Percentiles rank a stretch among this genome's conserved stretches.
phyloP scores from a whole-genome alignment of 1,284 basidiomycete genomes.

The Cutaneotrichosporon cutaneum region DNA sequence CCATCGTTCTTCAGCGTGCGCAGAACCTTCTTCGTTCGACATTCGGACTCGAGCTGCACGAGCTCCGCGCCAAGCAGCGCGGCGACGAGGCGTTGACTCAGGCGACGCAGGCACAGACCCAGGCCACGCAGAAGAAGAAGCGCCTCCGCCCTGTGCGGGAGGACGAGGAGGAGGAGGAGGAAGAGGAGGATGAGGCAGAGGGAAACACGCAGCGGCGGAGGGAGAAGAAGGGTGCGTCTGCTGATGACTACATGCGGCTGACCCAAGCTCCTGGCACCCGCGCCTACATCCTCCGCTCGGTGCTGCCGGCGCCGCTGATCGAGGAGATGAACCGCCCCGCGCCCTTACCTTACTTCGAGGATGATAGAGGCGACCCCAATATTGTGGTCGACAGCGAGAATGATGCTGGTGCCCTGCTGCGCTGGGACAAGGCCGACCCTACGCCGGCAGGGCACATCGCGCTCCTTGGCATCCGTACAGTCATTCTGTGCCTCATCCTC shows the following conservation, averaged over 20 bases:
- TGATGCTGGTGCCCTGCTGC: slow-evolving; percentile 47
- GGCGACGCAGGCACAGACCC: slow-evolving; percentile 23
- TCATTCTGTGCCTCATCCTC: slow-evolving; percentile 50
- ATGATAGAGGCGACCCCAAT: slow-evolving; percentile 11
- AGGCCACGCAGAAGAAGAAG: slow-evolving; percentile 28
- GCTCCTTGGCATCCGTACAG: slow-evolving; percentile 45
- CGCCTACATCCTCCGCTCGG: slow-evolving; percentile 45
- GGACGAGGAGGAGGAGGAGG: slow-evolving; percentile 28
- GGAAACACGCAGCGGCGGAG: slow-evolving; percentile 22
- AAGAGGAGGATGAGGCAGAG: slow-evolving; percentile 27
- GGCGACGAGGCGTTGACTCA: slow-evolving; percentile 30
- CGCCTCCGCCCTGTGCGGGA: slow-evolving; percentile 26
- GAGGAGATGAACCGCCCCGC: slow-evolving; percentile 32
- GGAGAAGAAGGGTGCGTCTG: slow-evolving; percentile 27
- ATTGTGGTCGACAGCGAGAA: slow-evolving; percentile 18
- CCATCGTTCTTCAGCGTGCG: slow-evolving; percentile 33
- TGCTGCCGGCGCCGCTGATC: slow-evolving; percentile 34
- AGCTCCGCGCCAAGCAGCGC: slow-evolving; percentile 36
- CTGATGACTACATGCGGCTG: neutral
- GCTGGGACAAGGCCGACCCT: slow-evolving; percentile 49
- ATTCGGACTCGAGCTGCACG: slow-evolving; percentile 50
- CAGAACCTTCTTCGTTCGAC: slow-evolving; percentile 33
- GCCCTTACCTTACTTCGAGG: slow-evolving; percentile 29
- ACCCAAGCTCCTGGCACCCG: slow-evolving; percentile 22
- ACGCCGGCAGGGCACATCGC: slow-evolving; percentile 36